Evolutionary conservation across 2,329 filamentous ascomycete species (phyloP), one percentile per base, ranked within the genome.

Genomic region (Fusarium praegraminearum): DNA sequence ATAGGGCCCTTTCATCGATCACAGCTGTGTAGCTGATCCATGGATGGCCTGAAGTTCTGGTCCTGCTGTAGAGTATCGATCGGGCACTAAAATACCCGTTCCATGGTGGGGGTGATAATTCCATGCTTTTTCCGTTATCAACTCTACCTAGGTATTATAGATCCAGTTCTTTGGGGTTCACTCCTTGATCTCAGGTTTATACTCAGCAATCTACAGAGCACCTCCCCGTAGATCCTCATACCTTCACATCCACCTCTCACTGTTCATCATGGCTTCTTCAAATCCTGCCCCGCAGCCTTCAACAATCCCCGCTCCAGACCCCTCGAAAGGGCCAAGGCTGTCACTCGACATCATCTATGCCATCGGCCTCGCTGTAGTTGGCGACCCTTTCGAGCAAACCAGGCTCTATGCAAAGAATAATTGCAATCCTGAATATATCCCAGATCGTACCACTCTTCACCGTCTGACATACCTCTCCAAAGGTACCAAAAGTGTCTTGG

Each of bases 281-380:
- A 15, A 15, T 38, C 40, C 46, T 16, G 30, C 38, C n/a, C 18
- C 35, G 6, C 43, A 49, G 24, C 20, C 41, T 28, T 45, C 41
- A 44, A 33, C 26, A 32, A 15, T 15, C 47, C 40, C 45, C 20
- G 20, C 38, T 18, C 18, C 30, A 13, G 30, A 59, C 30, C 15
- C 43, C n/a, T 57, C 30, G n/a, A 35, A n/a, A 33, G 18, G 20
- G 30, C 57, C 67, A 13, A 43, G 24, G 24, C 57, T 69, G 12
- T 57, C 66, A n/a, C 62, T 69, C 36, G 67, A 69, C 16, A 55
- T 69, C 18, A 45, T 69, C 15, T 57, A 69, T 50, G 57, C 54
- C 13, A 59, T 70, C 22, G 67, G 67, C 12, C 50, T 50, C 7
- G 22, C 22, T 3, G 7, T 65, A 13, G 28, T 22, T 9, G 12